phyloP scores from a whole-genome alignment of 305 asterid genomes.

The Solanum hybrid region DNA sequence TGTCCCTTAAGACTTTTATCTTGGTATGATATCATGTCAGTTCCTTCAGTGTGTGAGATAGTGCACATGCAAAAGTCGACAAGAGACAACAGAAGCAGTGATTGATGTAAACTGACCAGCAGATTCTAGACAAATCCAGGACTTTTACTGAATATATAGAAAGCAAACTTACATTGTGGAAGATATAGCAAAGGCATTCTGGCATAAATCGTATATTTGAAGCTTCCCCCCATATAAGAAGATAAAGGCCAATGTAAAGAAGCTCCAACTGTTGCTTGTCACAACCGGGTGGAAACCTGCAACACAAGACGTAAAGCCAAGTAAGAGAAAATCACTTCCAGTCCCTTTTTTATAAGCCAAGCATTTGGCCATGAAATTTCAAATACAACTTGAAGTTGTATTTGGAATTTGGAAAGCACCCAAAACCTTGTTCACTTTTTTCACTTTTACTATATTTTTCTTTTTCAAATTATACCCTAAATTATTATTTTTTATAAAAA shows the following conservation, averaged over 20 bases:
- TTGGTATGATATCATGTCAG: neutral
- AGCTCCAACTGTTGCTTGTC: conserved; percentile 79
- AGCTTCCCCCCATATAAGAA: conserved; percentile 99
- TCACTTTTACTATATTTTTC: neutral
- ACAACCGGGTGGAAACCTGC: conserved; percentile 50
- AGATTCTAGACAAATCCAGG: neutral
- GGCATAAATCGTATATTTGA: conserved; percentile 99
- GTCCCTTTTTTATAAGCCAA: neutral
- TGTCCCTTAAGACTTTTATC: neutral
- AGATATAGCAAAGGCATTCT: conserved; percentile 93
- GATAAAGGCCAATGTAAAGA: conserved; percentile 91
- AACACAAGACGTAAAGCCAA: neutral
- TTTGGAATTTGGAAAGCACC: neutral
- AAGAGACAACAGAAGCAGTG: neutral
- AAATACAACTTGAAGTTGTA: neutral
- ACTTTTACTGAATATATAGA: neutral
- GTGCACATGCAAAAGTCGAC: neutral
- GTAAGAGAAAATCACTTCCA: neutral
- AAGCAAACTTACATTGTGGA: conserved; percentile 66
- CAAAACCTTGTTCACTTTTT: neutral
- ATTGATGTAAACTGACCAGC: neutral
- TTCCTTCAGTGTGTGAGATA: neutral
- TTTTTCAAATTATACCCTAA: neutral
- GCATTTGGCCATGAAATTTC: neutral
- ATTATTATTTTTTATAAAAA: neutral